Percentiles rank a stretch among this genome's conserved stretches.
These are phyloP conservation scores for Picea abies DNA, from an alignment of 83 land plant species.

Conservation along the genomic window DNA sequence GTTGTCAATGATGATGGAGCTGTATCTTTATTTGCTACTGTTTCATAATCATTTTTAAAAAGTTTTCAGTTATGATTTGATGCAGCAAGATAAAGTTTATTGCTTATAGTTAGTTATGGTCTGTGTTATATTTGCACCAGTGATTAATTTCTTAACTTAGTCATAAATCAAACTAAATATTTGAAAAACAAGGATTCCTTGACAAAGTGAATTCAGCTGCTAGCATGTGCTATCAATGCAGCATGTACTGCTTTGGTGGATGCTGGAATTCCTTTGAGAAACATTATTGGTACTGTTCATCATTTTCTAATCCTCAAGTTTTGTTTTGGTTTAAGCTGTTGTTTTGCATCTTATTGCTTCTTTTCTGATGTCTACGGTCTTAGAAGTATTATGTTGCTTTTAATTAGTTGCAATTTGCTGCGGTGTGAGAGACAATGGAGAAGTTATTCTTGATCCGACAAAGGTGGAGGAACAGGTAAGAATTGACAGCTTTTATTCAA, in stretches of 20 bases:
- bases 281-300: slow-evolving; percentile 65
- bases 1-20: slow-evolving; percentile 95
- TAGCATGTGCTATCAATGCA: slow-evolving; percentile 88
- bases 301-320: slow-evolving; percentile 1
- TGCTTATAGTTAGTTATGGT: neutral
- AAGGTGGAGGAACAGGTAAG: slow-evolving; percentile 82
- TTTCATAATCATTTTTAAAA: neutral
- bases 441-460: slow-evolving; percentile 70
- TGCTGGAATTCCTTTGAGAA: slow-evolving; percentile 84
- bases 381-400: neutral
- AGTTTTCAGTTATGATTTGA: neutral
- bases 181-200: slow-evolving; percentile 16
- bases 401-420: slow-evolving; percentile 79
- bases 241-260: slow-evolving; percentile 91
- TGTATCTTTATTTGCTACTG: slow-evolving; percentile 61
- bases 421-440: slow-evolving; percentile 57
- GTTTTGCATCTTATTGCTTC: neutral
- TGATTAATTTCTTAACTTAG: neutral
- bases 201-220: slow-evolving; percentile 33
- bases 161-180: neutral
- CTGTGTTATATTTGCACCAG: neutral
- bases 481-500: neutral
- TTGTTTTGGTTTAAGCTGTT: neutral
- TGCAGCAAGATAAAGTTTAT: neutral
- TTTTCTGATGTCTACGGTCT: neutral